Conservation (phyloP, 2,329 filamentous ascomycete genomes). For the Cytospora piceicola region DNA sequence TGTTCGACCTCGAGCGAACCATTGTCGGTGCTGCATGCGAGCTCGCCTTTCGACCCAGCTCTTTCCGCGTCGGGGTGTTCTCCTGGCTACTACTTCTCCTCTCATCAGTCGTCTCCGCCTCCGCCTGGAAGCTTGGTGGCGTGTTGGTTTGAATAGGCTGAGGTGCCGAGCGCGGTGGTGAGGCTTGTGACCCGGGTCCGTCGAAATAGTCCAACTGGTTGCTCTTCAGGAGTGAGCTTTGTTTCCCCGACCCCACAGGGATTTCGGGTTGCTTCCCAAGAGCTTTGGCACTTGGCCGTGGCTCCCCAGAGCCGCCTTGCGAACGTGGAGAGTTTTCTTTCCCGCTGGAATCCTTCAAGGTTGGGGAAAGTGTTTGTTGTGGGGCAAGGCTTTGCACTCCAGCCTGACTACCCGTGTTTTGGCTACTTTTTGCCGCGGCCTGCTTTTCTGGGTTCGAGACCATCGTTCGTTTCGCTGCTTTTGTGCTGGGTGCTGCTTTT, state of each 20-base stretch:
- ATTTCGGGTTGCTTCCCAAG: slow-evolving; percentile 15
- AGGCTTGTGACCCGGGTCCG: slow-evolving; percentile 6
- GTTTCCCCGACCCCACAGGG: neutral
- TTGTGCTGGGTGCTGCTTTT: slow-evolving; percentile 43
- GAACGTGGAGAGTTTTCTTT: neutral
- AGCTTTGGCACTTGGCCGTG: slow-evolving; percentile 8
- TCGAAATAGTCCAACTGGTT: slow-evolving; percentile 10
- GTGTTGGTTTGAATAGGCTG: slow-evolving; percentile 1
- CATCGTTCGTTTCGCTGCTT: slow-evolving; percentile 54
- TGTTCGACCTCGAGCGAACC: slow-evolving; percentile 27
- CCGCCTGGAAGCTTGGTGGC: neutral
- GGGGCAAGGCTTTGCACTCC: neutral
- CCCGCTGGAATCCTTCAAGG: neutral
- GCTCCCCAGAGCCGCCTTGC: neutral
- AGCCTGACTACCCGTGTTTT: slow-evolving; percentile 5
- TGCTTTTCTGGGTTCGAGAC: slow-evolving; percentile 11
- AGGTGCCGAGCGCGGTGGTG: slow-evolving; percentile 17
- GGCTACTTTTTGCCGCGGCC: slow-evolving; percentile 7
- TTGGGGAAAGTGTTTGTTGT: slow-evolving; percentile 5
- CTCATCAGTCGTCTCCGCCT: slow-evolving; percentile 1
- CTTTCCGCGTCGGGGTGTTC: neutral
- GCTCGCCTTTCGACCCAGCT: neutral
- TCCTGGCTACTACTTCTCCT: slow-evolving; percentile 2
- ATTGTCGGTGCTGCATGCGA: slow-evolving; percentile 17
- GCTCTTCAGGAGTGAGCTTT: neutral